These are phyloP conservation scores for Acacia pycnantha DNA, from an alignment of 331 rosid genomes.

Conservation along the genomic window DNA sequence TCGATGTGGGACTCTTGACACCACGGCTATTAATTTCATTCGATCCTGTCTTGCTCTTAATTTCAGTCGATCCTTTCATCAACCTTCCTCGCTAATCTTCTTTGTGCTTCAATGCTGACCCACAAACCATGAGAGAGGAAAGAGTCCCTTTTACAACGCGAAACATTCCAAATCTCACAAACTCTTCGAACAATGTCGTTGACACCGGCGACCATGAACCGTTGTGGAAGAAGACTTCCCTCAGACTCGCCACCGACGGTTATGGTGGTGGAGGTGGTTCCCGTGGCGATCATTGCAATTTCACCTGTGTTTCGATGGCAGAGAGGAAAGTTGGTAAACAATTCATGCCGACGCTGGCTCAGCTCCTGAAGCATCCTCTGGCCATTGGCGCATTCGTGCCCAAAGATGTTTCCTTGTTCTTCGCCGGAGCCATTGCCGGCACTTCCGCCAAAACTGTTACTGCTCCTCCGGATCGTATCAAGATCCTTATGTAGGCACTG, in stretches of 20 bases:
- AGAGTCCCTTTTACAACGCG: too few relatives aligned
- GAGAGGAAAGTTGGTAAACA: constrained; percentile 45
- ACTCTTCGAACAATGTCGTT: not conserved
- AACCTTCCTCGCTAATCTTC: not conserved
- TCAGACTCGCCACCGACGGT: constrained; percentile 3
- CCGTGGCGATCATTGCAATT: constrained; percentile 31
- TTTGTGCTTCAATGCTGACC: too few relatives aligned
- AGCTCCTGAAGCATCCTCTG: constrained; percentile 73
- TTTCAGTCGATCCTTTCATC: not conserved
- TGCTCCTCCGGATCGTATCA: constrained; percentile 95
- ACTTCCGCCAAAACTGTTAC: constrained; percentile 86
- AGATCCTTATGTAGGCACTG: constrained; percentile 91
- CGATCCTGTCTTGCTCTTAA: too few relatives aligned
- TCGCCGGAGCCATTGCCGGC: constrained; percentile 87
- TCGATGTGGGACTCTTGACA: too few relatives aligned
- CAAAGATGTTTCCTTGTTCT: constrained; percentile 62
- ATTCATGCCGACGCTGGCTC: constrained; percentile 65
- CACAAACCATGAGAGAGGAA: too few relatives aligned
- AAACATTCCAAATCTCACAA: not conserved
- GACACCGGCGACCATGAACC: constrained; percentile 37
- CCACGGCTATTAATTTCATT: too few relatives aligned
- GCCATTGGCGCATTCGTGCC: constrained; percentile 61
- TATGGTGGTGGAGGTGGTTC: not conserved
- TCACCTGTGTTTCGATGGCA: constrained; percentile 62
- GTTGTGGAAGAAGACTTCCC: constrained; percentile 23